Percentiles rank a stretch among this genome's conserved stretches.
Evolutionary conservation across 208 protist genomes (phyloP).

Genomic region (Crithidia mellificae): DNA sequence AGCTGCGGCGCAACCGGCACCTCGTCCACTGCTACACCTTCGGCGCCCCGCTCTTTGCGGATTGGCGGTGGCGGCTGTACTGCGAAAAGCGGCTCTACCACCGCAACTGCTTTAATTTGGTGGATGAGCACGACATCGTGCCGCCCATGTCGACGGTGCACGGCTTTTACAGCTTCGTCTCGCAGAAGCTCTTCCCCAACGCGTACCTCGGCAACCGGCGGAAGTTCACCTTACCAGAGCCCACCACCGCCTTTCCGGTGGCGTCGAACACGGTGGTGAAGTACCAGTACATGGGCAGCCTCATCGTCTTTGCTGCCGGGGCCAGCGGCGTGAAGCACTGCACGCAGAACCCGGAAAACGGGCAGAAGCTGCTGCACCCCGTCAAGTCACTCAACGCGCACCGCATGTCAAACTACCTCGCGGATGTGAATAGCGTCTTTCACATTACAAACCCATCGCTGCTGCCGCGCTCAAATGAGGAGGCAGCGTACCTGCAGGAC

Average conservation of each 20-base stretch:
- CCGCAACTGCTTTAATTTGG: neutral
- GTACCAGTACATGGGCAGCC: neutral
- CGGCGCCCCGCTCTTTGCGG: neutral
- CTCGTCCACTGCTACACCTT: neutral
- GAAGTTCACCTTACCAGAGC: neutral
- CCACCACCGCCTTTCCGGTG: neutral
- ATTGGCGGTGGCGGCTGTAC: neutral
- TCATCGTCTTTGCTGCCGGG: neutral
- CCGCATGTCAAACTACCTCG: neutral
- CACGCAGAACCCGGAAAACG: neutral
- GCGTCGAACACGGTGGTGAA: neutral
- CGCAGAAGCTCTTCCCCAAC: neutral
- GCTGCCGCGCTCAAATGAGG: neutral
- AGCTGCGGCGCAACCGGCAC: neutral
- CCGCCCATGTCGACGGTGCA: neutral
- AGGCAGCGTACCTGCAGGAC: neutral
- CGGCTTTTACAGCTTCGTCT: neutral
- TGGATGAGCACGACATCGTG: neutral
- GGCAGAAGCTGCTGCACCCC: neutral
- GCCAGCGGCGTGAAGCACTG: neutral
- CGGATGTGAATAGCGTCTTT: neutral
- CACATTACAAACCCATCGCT: neutral
- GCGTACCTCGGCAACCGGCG: neutral
- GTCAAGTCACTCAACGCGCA: neutral
- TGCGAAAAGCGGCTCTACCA: neutral